phyloP scores from a whole-genome alignment of 176 grass and related monocot genomes.

The Hordeum marinum region DNA sequence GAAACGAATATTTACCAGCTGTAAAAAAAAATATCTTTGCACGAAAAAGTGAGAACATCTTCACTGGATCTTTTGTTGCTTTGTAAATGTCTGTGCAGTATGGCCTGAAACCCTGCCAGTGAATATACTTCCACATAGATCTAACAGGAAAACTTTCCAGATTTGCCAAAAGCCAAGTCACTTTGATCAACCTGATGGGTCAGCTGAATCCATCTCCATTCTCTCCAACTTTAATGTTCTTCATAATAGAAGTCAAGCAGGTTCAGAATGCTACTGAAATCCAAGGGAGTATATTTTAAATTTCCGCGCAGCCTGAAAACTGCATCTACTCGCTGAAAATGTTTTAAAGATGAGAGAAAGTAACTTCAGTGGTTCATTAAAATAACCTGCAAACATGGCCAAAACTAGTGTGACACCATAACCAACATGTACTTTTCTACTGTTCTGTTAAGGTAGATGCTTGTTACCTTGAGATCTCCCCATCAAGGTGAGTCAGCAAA shows the following conservation, averaged over 20 bases:
- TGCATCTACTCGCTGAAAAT: background rate
- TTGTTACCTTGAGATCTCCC: background rate
- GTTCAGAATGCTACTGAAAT: background rate
- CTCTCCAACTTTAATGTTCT: background rate
- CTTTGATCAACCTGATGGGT: background rate
- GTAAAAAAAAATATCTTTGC: too few species aligned
- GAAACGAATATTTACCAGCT: background rate
- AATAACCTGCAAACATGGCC: background rate
- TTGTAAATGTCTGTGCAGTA: background rate
- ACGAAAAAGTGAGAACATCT: background rate
- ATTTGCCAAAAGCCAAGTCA: background rate
- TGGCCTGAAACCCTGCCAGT: background rate
- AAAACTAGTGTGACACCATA: background rate
- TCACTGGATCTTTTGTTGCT: background rate
- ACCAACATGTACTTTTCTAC: background rate
- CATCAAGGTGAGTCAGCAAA: background rate
- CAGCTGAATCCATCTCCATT: background rate
- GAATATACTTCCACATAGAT: background rate
- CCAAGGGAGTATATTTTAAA: background rate
- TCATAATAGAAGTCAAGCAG: background rate
- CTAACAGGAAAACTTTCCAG: background rate
- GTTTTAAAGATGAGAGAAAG: background rate
- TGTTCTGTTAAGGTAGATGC: background rate
- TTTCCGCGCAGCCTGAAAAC: background rate
- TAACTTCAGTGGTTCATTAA: background rate